Evolutionary conservation across 805 yeast species (phyloP), one percentile per base, ranked within the genome.

Genomic region (Candida sithepensis): DNA sequence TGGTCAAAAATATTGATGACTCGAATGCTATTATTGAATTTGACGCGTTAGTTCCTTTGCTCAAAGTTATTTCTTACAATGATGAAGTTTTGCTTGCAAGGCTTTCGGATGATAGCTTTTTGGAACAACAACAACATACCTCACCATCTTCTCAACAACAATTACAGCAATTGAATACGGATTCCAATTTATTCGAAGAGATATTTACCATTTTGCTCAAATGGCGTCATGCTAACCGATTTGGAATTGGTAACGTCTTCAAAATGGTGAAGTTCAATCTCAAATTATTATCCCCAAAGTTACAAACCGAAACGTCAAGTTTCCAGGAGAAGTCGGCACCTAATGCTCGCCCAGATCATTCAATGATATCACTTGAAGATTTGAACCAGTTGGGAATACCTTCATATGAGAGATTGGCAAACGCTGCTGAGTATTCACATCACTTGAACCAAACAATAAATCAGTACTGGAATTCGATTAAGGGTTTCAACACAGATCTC

Each of bases 381-480:
- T 47, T 66, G 14, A 37, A 42, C 28, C 49, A 46, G 24, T 30
- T 65, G 2, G 68, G 68, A 4, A 46, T 65, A 7, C 44, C 53
- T 4, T 61, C 67, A 2, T 48, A 53, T 26, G 69, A 65, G 22
- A 49, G 66, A 32, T 45, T 66, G 28, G 22, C 54, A n/a, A 63
- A 61, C 39, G 58, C 58, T n/a, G 66, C 66, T n/a, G 68, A 64
- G 41, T 65, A 52, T 45, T 51, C 58, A 7, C 64, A 63, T 43
- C 56, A 60, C 33, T 43, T 58, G 32, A 61, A 52, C 26, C 61
- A 59, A 37, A 50, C 57, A 2, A 51, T 65, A 12, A 51, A 51
- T 2, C 59, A 56, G 21, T 66, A 63, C 46, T 55, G 60, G 46
- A 63, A 57, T 40, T 34, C 47, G 12, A 44, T 63, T 23, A 65